phyloP scores from a whole-genome alignment of 768 basidiomycete species.

The Symmetrospora coprosmae region DNA sequence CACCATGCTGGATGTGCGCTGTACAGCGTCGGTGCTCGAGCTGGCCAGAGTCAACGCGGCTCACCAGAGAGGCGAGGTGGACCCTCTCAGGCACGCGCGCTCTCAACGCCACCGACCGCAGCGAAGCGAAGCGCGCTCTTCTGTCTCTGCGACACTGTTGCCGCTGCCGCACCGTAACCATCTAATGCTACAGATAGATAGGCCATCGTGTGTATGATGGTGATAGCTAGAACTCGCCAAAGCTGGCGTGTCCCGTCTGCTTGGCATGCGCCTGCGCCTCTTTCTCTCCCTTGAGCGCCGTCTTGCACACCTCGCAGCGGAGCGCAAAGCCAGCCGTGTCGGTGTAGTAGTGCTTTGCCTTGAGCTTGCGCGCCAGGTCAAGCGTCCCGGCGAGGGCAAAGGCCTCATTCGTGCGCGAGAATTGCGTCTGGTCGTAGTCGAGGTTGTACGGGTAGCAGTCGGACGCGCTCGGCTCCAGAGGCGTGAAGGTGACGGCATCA shows the following conservation, averaged over 20 bases:
- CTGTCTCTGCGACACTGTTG: too few species aligned
- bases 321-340: slow-evolving; percentile 18
- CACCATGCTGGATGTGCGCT: too few species aligned
- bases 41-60: too few species aligned
- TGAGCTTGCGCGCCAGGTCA: slow-evolving; percentile 8
- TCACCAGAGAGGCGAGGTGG: too few species aligned
- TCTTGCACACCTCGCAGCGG: slow-evolving; percentile 22
- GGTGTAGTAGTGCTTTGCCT: slow-evolving; percentile 18
- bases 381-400: neutral
- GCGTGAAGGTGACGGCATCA: slow-evolving; percentile 74
- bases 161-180: too few species aligned
- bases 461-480: slow-evolving; percentile 54
- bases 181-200: too few species aligned
- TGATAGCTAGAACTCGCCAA: slow-evolving; percentile 23
- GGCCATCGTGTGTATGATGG: too few species aligned
- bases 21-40: too few species aligned
- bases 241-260: slow-evolving; percentile 18
- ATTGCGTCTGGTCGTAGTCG: slow-evolving; percentile 74
- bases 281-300: slow-evolving; percentile 19
- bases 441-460: slow-evolving; percentile 23
- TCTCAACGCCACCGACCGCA: too few species aligned
- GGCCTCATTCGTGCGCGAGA: neutral
- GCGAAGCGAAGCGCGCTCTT: too few species aligned
- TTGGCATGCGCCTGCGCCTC: slow-evolving; percentile 18
- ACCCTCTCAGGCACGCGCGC: too few species aligned